These are phyloP conservation scores for Dendrocalamus latiflorus DNA, from an alignment of 202 grass and related monocot genomes.

Conservation along the genomic window DNA sequence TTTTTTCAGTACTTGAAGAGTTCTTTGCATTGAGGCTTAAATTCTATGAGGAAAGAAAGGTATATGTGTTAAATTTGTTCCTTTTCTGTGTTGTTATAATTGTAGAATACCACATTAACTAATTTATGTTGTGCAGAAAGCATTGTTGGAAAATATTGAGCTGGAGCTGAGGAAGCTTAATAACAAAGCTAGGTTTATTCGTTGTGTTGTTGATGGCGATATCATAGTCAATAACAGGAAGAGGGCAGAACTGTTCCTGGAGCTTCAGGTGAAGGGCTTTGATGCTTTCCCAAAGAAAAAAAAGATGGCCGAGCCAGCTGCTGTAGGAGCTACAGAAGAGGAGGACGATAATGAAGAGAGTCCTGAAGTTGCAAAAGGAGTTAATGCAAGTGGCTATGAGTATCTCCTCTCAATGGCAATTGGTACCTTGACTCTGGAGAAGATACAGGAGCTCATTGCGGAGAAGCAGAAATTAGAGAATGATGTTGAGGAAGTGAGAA, in stretches of 20 bases:
- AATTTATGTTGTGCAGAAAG: constrained; percentile 29
- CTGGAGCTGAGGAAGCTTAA: too few species aligned
- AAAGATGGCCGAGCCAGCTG: constrained; percentile 32
- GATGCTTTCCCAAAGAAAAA: constrained; percentile 60
- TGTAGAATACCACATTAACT: neutral
- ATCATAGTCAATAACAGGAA: too few species aligned
- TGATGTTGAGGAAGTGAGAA: constrained; percentile 43
- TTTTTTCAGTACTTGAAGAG: constrained; percentile 60
- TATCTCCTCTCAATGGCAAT: constrained; percentile 76
- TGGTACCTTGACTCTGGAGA: constrained; percentile 72
- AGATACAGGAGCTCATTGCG: constrained; percentile 44
- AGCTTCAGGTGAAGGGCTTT: constrained; percentile 38
- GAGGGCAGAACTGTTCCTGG: too few species aligned
- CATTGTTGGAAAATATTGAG: too few species aligned
- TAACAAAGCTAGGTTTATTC: too few species aligned
- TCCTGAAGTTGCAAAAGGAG: constrained; percentile 25
- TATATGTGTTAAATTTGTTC: neutral
- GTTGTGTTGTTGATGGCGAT: too few species aligned
- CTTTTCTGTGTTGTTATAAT: neutral
- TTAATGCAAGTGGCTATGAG: constrained; percentile 55
- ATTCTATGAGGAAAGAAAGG: neutral
- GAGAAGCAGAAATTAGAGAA: constrained; percentile 40
- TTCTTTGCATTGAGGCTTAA: constrained; percentile 42
- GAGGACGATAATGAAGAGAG: constrained; percentile 48
- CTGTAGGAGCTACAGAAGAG: constrained; percentile 41